Conservation (phyloP, 129 eudicot genomes). For the Arctium lappa region DNA sequence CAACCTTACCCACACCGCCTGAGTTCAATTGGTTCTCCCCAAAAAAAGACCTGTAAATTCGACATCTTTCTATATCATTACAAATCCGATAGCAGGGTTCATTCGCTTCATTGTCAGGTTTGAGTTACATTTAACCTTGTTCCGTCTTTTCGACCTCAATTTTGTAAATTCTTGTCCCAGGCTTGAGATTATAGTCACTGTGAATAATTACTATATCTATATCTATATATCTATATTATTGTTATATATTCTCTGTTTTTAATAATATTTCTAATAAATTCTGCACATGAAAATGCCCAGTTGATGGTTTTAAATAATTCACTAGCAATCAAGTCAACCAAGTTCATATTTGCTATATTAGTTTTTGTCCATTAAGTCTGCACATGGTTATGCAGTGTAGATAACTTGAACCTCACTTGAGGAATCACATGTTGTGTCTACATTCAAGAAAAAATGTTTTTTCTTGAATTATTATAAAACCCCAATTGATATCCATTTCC, state of each 20-base stretch:
- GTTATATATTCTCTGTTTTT: conserved; percentile 8
- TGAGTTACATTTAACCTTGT: conserved; percentile 34
- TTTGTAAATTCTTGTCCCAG: conserved; percentile 52
- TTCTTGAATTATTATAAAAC: conserved; percentile 17
- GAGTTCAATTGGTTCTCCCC: conserved; percentile 19
- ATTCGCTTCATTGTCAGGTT: conserved; percentile 22
- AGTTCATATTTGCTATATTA: conserved; percentile 36
- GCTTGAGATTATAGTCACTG: conserved; percentile 50
- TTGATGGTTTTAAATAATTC: conserved; percentile 2
- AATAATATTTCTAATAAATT: conserved; percentile 15
- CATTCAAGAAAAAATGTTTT: conserved; percentile 11
- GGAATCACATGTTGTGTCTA: conserved; percentile 35
- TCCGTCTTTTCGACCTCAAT: conserved; percentile 26
- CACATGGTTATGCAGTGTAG: conserved; percentile 39
- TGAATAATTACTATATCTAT: conserved; percentile 45
- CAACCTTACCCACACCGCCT: conserved; percentile 89
- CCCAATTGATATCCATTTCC: conserved; percentile 16
- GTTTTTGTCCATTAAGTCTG: conserved; percentile 36
- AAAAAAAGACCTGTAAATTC: conserved; percentile 65
- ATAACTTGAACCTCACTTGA: conserved; percentile 40
- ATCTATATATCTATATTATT: conserved; percentile 12
- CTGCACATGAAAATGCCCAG: conserved; percentile 38
- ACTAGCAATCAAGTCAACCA: conserved; percentile 35
- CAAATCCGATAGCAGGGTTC: background rate
- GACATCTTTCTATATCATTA: conserved; percentile 11